A percentile compares a stretch with the other conserved stretches of the same genome.
Conservation (phyloP, 2,329 filamentous ascomycete genomes). For the Eutypella sp. region DNA sequence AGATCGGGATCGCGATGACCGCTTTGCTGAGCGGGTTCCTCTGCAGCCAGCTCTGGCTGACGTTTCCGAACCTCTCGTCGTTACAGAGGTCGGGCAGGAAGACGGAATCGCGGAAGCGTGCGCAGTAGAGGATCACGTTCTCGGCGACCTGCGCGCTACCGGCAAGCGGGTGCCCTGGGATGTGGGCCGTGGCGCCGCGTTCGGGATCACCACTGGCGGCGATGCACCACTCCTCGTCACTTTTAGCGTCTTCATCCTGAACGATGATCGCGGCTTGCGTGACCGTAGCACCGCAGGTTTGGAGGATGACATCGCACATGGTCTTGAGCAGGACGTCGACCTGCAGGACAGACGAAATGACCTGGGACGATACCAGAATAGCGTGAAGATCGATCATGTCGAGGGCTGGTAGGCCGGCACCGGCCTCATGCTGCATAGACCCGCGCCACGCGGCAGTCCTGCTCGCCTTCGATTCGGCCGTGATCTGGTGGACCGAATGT, state of each 20-base stretch:
- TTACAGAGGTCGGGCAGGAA: slow-evolving; percentile 69
- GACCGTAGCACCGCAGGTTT: slow-evolving; percentile 67
- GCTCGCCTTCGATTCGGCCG: slow-evolving; percentile 49
- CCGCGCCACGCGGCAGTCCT: slow-evolving; percentile 60
- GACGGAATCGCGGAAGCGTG: slow-evolving; percentile 69
- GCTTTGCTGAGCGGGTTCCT: slow-evolving; percentile 66
- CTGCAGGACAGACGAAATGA: slow-evolving; percentile 73
- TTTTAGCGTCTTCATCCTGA: slow-evolving; percentile 54
- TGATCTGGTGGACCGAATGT: slow-evolving; percentile 38
- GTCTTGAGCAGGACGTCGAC: slow-evolving; percentile 72
- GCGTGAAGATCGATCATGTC: slow-evolving; percentile 80
- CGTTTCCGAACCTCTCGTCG: slow-evolving; percentile 75
- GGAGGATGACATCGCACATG: slow-evolving; percentile 76
- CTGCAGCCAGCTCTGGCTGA: slow-evolving; percentile 63
- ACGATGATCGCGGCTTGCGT: slow-evolving; percentile 70
- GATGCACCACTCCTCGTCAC: slow-evolving; percentile 61
- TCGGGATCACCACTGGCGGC: slow-evolving; percentile 71
- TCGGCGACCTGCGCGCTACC: slow-evolving; percentile 66
- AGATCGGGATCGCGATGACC: slow-evolving; percentile 75
- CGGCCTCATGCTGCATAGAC: slow-evolving; percentile 53
- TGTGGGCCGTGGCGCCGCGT: slow-evolving; percentile 60
- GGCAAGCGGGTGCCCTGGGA: slow-evolving; percentile 58
- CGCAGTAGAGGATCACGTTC: slow-evolving; percentile 71
- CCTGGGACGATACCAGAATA: slow-evolving; percentile 72
- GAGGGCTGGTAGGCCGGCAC: slow-evolving; percentile 63